Conservation (phyloP, 208 protist genomes). For the Acanthamoeba sp. region DNA sequence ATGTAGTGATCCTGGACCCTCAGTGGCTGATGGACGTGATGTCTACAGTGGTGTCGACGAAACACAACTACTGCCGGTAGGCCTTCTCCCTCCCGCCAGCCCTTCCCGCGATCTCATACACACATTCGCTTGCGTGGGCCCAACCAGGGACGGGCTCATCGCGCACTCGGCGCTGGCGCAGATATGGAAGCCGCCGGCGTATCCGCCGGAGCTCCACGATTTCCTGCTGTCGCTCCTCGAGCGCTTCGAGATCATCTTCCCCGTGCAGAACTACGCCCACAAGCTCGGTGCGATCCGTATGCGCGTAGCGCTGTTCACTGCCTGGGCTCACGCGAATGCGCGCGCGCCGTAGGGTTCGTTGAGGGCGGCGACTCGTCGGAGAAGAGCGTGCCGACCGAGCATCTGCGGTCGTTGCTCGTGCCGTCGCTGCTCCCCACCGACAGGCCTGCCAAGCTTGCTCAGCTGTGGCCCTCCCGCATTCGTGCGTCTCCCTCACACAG, state of each 20-base stretch:
- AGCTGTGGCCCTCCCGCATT: slow-evolving; percentile 39
- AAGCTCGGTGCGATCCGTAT: slow-evolving; percentile 51
- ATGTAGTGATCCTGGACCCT: slow-evolving; percentile 79
- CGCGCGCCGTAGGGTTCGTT: too few relatives aligned
- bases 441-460: too few relatives aligned
- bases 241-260: slow-evolving; percentile 63
- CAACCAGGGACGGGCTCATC: slow-evolving; percentile 43
- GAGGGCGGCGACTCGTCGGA: too few relatives aligned
- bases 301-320: too few relatives aligned
- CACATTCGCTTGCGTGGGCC: too few relatives aligned
- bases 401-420: too few relatives aligned
- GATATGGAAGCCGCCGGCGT: slow-evolving; percentile 59
- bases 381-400: too few relatives aligned
- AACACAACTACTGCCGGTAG: slow-evolving; percentile 65
- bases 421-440: too few relatives aligned
- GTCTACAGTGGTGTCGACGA: slow-evolving; percentile 68
- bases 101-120: too few relatives aligned
- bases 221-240: slow-evolving; percentile 72
- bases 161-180: slow-evolving; percentile 16
- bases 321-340: too few relatives aligned
- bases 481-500: too few relatives aligned
- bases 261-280: not conserved
- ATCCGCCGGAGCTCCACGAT: not conserved
- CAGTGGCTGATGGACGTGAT: slow-evolving; percentile 85
- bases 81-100: too few relatives aligned